Evolutionary conservation across 1,284 basidiomycete species (phyloP).

Genomic region (Earliella scabrosa): DNA sequence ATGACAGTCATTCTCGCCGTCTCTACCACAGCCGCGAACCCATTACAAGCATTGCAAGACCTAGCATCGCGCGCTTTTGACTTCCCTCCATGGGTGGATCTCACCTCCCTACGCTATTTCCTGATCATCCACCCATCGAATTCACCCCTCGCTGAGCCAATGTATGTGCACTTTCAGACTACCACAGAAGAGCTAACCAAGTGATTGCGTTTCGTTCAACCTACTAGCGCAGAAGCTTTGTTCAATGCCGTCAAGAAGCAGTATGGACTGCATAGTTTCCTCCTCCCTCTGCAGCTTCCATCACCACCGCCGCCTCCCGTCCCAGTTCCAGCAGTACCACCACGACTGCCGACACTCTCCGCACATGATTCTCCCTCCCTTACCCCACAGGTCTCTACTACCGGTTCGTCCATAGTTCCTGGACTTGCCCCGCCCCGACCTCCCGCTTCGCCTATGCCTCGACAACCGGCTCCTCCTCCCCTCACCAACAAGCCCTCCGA

Average conservation of each 20-base stretch:
- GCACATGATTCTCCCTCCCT: slow-evolving; percentile 32
- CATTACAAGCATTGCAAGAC: slow-evolving; percentile 72
- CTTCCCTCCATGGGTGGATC: slow-evolving; percentile 79
- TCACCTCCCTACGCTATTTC: slow-evolving; percentile 68
- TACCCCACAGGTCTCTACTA: slow-evolving; percentile 22
- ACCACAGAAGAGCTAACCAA: too few relatives aligned
- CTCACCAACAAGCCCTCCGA: slow-evolving; percentile 13
- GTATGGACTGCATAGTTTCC: slow-evolving; percentile 73
- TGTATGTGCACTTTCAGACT: slow-evolving; percentile 53
- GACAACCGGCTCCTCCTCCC: slow-evolving; percentile 23
- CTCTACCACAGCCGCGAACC: slow-evolving; percentile 77
- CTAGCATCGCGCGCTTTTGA: slow-evolving; percentile 67
- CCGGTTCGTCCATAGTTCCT: slow-evolving; percentile 13
- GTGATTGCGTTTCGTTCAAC: not conserved
- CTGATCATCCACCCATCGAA: slow-evolving; percentile 74
- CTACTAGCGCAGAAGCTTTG: slow-evolving; percentile 66
- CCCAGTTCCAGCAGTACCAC: slow-evolving; percentile 64
- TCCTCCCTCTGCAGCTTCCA: slow-evolving; percentile 66
- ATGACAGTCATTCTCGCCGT: slow-evolving; percentile 73
- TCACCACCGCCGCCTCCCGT: slow-evolving; percentile 64
- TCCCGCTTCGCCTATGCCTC: slow-evolving; percentile 28
- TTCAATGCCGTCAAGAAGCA: slow-evolving; percentile 86
- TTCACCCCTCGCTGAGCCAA: slow-evolving; percentile 75
- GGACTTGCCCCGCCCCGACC: slow-evolving; percentile 16
- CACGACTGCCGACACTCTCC: slow-evolving; percentile 62